Evolutionary conservation across 139 green algal species (phyloP).

Genomic region (Closterium sp.): DNA sequence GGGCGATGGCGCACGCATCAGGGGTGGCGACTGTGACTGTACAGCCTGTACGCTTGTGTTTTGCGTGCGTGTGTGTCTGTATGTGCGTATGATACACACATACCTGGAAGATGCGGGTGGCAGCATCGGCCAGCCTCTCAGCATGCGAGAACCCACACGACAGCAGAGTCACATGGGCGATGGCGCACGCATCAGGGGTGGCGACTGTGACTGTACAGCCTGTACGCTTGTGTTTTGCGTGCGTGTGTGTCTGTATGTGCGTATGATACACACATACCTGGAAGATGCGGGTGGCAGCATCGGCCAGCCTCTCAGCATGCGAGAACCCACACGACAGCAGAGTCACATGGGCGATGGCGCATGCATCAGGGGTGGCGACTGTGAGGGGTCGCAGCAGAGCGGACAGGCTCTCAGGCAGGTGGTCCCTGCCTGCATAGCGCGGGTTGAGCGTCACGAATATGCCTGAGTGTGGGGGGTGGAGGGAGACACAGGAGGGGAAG

Average conservation of each 20-base stretch:
- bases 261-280: background rate
- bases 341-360: slow-evolving; percentile 53
- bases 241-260: slow-evolving; percentile 15
- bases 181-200: slow-evolving; percentile 46
- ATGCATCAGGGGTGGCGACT: slow-evolving; percentile 67
- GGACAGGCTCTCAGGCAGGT: slow-evolving; percentile 86
- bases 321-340: slow-evolving; percentile 65
- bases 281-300: background rate
- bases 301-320: slow-evolving; percentile 40
- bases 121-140: slow-evolving; percentile 16
- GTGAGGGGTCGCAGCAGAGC: slow-evolving; percentile 78
- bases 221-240: no score
- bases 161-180: slow-evolving; percentile 64
- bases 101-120: background rate
- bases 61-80: slow-evolving; percentile 12
- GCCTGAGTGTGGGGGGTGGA: no score
- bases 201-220: slow-evolving; percentile 61
- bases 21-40: slow-evolving; percentile 63
- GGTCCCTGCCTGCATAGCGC: slow-evolving; percentile 76
- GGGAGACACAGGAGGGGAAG: slow-evolving; percentile 6
- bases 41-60: background rate
- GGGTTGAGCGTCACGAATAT: slow-evolving; percentile 82
- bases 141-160: slow-evolving; percentile 58
- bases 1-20: slow-evolving; percentile 12
- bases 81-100: background rate